Base-by-base conservation (phyloP, 163 green algal species). In the Chloroidium sp. region DNA sequence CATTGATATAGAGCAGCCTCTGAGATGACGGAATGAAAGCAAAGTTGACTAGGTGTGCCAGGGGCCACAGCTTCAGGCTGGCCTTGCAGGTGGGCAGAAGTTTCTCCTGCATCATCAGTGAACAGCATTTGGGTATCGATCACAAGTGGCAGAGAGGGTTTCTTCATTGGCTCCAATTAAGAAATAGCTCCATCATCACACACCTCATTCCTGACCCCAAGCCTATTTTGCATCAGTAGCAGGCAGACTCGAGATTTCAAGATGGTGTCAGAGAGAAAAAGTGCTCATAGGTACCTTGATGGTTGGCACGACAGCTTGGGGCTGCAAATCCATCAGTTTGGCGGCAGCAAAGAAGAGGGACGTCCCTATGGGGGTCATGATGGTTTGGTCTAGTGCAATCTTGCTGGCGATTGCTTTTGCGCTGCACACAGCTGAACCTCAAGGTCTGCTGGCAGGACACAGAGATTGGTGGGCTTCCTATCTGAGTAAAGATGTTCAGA, bases 1-100 rank as follows among this genome's bases (percentile, higher is more conserved):
- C 1, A 78, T 95, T 95, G 80, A 88, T 85, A 79, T 94, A 95
- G 1, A 95, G 89, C 36, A 95, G 88, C 1, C 91, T 85, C 64
- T 93, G 88, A 76, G 94, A 82, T 3, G 92, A 76, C 61, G 90
- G 91, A 1, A 95, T 79, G 67, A 89, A 92, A 13, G 83, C 81
- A 82, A 93, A 94, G 88, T 95, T 95, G 84, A 95, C 87, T 59
- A 93, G 76, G 0, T 86, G 79, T 4, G 88, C 92, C 59, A 89
- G 61, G 0, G 89, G 88, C 92, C 92, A 95, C 75, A 95, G 78
- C 81, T 88, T 86, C 78, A 62, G 82, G 68, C 74, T 77, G 13
- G 76, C 68, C 14, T 8, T 2, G 8, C 78, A 59, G 3, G 81
- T 84, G 1, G 81, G 81, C 81, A 74, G 57, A 1, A 79, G 62